phyloP scores from a whole-genome alignment of 495 filamentous ascomycete genomes.

The Aspergillus campestris region DNA sequence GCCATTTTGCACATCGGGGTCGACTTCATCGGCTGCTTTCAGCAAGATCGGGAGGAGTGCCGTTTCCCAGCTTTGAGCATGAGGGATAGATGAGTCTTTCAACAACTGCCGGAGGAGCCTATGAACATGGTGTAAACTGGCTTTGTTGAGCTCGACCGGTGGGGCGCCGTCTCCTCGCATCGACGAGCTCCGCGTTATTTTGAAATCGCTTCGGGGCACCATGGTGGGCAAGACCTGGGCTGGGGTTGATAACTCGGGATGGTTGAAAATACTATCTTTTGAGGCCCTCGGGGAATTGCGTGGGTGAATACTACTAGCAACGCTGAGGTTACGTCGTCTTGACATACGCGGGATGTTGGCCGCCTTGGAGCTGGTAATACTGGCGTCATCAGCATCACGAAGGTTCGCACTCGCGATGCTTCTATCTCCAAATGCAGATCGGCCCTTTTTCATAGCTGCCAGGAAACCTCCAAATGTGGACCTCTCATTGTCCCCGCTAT shows the following conservation, averaged over 20 bases:
- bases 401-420: conserved; percentile 53
- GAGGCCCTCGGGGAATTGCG: conserved; percentile 57
- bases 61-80: conserved; percentile 74
- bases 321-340: conserved; percentile 68
- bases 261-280: conserved; percentile 30
- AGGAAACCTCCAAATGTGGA: conserved; percentile 46
- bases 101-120: conserved; percentile 78
- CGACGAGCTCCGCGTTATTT: conserved; percentile 72
- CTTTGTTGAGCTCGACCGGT: conserved; percentile 71
- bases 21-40: conserved; percentile 87
- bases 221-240: conserved; percentile 11
- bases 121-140: conserved; percentile 80
- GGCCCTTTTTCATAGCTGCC: conserved; percentile 61
- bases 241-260: conserved; percentile 20
- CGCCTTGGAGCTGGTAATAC: conserved; percentile 50
- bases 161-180: conserved; percentile 70
- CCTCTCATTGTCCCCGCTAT: conserved; percentile 45
- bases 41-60: conserved; percentile 86
- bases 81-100: conserved; percentile 63
- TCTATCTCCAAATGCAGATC: conserved; percentile 65
- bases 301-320: conserved; percentile 59
- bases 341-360: conserved; percentile 44
- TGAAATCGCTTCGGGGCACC: conserved; percentile 35
- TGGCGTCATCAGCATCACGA: conserved; percentile 52
- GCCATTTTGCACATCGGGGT: conserved; percentile 77